Percentiles rank a stretch among this genome's conserved stretches.
These are phyloP conservation scores for Plantago ovata DNA, from an alignment of 257 asterid species.

Conservation along the genomic window DNA sequence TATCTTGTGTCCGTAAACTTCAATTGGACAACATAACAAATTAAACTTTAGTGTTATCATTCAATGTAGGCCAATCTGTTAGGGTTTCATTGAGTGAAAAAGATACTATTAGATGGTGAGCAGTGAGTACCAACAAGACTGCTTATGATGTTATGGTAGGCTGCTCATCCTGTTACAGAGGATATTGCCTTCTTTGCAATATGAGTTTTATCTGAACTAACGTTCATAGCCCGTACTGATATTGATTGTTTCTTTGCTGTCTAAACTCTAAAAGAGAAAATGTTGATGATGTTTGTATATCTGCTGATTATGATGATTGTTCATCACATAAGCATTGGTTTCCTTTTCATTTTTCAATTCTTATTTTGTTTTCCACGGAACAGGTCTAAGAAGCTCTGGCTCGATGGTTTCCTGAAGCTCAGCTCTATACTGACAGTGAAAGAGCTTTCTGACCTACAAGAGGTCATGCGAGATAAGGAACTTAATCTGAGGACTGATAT, in stretches of 20 bases:
- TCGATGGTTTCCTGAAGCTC: constrained; percentile 78
- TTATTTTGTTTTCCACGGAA: background rate
- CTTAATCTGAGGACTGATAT: constrained; percentile 93
- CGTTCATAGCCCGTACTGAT: too few relatives aligned
- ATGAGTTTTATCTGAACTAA: too few relatives aligned
- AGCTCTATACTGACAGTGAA: constrained; percentile 57
- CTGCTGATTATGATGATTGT: background rate
- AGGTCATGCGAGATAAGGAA: constrained; percentile 96
- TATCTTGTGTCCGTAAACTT: background rate
- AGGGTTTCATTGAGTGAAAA: too few relatives aligned
- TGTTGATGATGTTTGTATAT: constrained; percentile 1
- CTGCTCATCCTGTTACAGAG: too few relatives aligned
- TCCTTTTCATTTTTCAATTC: background rate
- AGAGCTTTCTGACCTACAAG: constrained; percentile 94
- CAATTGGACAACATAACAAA: background rate
- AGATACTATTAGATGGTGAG: too few relatives aligned
- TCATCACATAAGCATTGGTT: background rate
- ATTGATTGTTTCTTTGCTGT: too few relatives aligned
- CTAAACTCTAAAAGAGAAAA: too few relatives aligned
- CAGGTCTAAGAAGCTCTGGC: constrained; percentile 96
- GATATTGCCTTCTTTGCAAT: too few relatives aligned
- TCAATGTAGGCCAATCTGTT: too few relatives aligned
- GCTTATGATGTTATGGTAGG: too few relatives aligned
- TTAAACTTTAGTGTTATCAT: background rate
- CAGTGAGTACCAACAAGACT: too few relatives aligned